Conservation (phyloP, 2,329 filamentous ascomycete genomes). For the Simplicillium sp. region DNA sequence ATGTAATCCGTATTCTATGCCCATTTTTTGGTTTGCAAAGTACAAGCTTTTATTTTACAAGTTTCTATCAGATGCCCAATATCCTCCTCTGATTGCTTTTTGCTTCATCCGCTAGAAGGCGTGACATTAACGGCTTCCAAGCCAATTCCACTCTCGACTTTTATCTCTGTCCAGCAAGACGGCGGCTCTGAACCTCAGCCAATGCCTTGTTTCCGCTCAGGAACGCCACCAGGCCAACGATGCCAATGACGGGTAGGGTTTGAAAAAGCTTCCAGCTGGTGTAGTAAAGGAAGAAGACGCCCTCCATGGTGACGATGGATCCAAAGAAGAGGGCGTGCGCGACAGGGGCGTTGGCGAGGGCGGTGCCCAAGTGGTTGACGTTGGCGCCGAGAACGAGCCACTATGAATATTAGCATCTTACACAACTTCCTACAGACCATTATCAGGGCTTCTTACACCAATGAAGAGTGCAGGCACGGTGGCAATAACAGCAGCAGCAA, state of each 20-base stretch:
- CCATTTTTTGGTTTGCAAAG: too few relatives aligned
- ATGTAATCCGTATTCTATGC: too few relatives aligned
- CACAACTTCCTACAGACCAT: background rate
- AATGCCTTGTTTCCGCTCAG: conserved; percentile 84
- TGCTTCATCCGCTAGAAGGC: too few relatives aligned
- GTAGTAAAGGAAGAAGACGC: conserved; percentile 92
- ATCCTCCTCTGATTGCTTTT: too few relatives aligned
- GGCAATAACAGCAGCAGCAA: conserved; percentile 62
- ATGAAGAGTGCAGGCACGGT: conserved; percentile 66
- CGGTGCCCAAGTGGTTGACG: conserved; percentile 64
- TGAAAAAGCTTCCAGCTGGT: conserved; percentile 87
- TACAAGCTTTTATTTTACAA: too few relatives aligned
- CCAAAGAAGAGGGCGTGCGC: conserved; percentile 80
- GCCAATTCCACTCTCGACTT: background rate
- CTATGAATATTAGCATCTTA: conserved; percentile 28
- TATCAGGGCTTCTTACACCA: conserved; percentile 40
- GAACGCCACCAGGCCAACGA: conserved; percentile 63
- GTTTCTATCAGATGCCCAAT: too few relatives aligned
- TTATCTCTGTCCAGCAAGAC: conserved; percentile 63
- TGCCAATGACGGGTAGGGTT: conserved; percentile 61
- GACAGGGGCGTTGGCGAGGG: conserved; percentile 65
- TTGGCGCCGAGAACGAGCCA: conserved; percentile 83
- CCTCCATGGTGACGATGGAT: conserved; percentile 80
- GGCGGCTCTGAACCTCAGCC: conserved; percentile 83
- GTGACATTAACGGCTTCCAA: too few relatives aligned